Base-by-base conservation (phyloP, 2,329 filamentous ascomycete species). In the Microsporum ferrugineum region DNA sequence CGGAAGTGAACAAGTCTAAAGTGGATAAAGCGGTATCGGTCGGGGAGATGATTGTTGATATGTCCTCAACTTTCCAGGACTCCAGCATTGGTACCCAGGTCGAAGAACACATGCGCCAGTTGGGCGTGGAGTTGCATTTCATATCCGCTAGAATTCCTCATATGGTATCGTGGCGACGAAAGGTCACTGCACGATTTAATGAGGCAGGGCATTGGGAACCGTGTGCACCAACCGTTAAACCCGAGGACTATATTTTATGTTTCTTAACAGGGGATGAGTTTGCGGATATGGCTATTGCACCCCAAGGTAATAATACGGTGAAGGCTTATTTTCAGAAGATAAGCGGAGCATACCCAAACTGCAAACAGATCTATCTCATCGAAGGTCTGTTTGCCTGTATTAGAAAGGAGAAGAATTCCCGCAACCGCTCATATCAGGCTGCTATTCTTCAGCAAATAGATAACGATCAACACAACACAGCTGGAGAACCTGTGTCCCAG, bases 31-130 rank as follows among this genome's bases (percentile, higher is more conserved):
- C 88, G 66, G 76, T 85, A 0, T 87, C 88, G 0, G 82, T 84
- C 0, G 81, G 81, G 0, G 88, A 94, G 71, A 92, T 94, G 88
- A 85, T 92, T 58, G 79, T 90, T 1, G 83, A 89, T 66, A 75
- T 92, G 29, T 82, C 88, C 0, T 72, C 74, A 0, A 80, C 79
- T 1, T 73, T 92, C 0, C 73, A 80, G 27, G 72, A 70, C 7
- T 71, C 78, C 0, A 74, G 70, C 39, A 67, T 79, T 6, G 76
- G 75, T 1, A 77, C 73, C 38, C 77, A 79, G 61, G 69, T 75
- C 10, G 63, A 72, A 14, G 74, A 77, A 65, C 74, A 72, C 59
- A 74, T 79, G 72, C 71, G 71, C 51, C 71, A 71, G 2, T 64
- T 78, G 7, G 71, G 70, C 7, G 77, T 78, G 5, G 71, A 78